Evolutionary conservation across 2,329 filamentous ascomycete genomes (phyloP).

Genomic region (Scedosporium dehoogii): DNA sequence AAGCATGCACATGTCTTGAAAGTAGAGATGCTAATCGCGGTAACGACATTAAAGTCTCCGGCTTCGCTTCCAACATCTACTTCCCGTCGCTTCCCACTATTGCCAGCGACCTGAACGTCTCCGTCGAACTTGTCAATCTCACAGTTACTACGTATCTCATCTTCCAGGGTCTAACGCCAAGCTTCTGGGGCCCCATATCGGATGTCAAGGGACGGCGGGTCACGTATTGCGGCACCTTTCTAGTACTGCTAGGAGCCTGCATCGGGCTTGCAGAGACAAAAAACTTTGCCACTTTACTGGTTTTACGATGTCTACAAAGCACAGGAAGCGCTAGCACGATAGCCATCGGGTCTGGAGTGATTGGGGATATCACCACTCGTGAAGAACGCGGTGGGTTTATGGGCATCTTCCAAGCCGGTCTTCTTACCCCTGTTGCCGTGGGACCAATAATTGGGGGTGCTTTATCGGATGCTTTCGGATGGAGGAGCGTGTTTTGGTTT

Average conservation of each 20-base stretch:
- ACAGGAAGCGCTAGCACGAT: constrained; percentile 24
- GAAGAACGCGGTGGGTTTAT: constrained; percentile 23
- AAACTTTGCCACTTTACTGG: constrained; percentile 11
- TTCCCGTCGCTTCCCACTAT: constrained; percentile 21
- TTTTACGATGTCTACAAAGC: constrained; percentile 20
- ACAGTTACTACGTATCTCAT: constrained; percentile 22
- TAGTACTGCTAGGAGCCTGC: constrained; percentile 20
- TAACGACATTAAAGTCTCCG: neutral
- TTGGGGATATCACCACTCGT: constrained; percentile 21
- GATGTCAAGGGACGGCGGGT: constrained; percentile 22
- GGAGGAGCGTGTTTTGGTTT: constrained; percentile 44
- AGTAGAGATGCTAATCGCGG: neutral
- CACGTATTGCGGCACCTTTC: constrained; percentile 18
- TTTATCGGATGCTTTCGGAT: constrained; percentile 35
- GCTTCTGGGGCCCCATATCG: constrained; percentile 24
- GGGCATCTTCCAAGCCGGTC: constrained; percentile 22
- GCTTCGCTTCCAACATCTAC: constrained; percentile 21
- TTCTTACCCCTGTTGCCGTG: constrained; percentile 14
- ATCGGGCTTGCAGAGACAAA: constrained; percentile 17
- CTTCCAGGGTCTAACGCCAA: constrained; percentile 22
- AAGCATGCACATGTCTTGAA: neutral
- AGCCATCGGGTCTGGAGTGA: constrained; percentile 21
- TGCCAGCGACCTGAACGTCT: constrained; percentile 16
- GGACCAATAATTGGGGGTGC: constrained; percentile 41
- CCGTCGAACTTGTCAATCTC: constrained; percentile 20